phyloP scores from a whole-genome alignment of 345 rosid species.

The Ceriops zippeliana region DNA sequence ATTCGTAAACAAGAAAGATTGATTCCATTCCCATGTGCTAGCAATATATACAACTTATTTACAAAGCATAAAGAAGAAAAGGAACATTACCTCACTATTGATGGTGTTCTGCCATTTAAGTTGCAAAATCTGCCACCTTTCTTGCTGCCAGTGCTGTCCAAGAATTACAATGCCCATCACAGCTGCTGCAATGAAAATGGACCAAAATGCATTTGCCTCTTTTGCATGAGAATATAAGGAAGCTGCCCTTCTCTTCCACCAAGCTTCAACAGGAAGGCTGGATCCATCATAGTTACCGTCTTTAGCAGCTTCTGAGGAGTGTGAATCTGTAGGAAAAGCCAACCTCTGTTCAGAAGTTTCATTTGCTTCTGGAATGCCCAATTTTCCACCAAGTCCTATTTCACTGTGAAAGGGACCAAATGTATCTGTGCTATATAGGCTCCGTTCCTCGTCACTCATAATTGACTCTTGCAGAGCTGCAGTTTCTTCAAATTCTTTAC shows the following conservation, averaged over 20 bases:
- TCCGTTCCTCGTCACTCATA: conserved; percentile 40
- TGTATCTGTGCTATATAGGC: conserved; percentile 44
- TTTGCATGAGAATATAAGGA: conserved; percentile 67
- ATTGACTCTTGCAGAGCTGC: conserved; percentile 30
- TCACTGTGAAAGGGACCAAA: conserved; percentile 53
- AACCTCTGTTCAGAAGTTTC: conserved; percentile 34
- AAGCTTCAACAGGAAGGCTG: conserved; percentile 69
- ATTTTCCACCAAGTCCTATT: conserved; percentile 37
- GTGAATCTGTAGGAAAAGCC: conserved; percentile 38
- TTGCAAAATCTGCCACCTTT: conserved; percentile 85
- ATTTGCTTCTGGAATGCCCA: conserved; percentile 29
- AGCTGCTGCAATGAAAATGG: conserved; percentile 87
- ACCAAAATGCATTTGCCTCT: conserved; percentile 90
- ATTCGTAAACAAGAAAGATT: not conserved
- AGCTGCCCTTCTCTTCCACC: conserved; percentile 94
- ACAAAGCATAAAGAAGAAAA: too few species aligned
- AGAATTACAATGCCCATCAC: conserved; percentile 89
- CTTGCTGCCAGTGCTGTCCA: conserved; percentile 96
- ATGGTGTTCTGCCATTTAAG: conserved; percentile 70
- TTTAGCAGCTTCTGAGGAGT: conserved; percentile 29
- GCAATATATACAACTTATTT: not conserved
- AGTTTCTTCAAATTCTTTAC: conserved; percentile 42
- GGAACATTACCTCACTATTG: conserved; percentile 55
- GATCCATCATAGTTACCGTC: conserved; percentile 41
- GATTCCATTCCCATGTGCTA: not conserved